phyloP scores from a whole-genome alignment of 805 yeast species.

The Ogataea naganishii region DNA sequence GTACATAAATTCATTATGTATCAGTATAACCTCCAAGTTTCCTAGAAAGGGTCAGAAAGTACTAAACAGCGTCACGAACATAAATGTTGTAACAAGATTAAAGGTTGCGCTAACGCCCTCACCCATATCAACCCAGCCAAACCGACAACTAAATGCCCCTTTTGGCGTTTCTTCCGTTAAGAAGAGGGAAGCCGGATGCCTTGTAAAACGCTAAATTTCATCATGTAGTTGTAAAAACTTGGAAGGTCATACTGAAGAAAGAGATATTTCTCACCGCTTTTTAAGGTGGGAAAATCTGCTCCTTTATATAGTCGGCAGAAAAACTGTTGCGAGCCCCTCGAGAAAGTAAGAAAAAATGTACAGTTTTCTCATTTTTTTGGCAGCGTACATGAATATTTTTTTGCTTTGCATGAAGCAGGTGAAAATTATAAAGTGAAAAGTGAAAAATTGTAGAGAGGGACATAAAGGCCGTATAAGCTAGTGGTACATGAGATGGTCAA shows the following conservation, averaged over 20 bases:
- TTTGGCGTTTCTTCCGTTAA: constrained; percentile 6
- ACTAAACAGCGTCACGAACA: constrained; percentile 20
- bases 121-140: constrained; percentile 19
- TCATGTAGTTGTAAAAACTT: constrained; percentile 54
- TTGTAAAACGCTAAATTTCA: constrained; percentile 48
- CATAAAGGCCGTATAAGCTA: too few relatives aligned
- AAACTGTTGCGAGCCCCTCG: too few relatives aligned
- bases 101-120: constrained; percentile 26
- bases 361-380: too few relatives aligned
- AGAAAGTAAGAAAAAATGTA: constrained; percentile 1
- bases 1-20: too few relatives aligned
- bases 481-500: too few relatives aligned
- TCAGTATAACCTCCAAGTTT: constrained; percentile 5
- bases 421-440: too few relatives aligned
- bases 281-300: constrained; percentile 5
- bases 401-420: too few relatives aligned
- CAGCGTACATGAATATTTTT: too few relatives aligned
- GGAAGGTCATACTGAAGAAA: constrained; percentile 48
- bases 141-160: too few relatives aligned
- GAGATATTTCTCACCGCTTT: constrained; percentile 4
- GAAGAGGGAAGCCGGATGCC: constrained; percentile 24
- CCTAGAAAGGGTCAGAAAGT: constrained; percentile 21
- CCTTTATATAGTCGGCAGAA: constrained; percentile 3
- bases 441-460: too few relatives aligned
- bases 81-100: constrained; percentile 22